Evolutionary conservation across 805 yeast species (phyloP), one percentile per base, ranked within the genome.

Genomic region (Crinitomyces ghanaensis): DNA sequence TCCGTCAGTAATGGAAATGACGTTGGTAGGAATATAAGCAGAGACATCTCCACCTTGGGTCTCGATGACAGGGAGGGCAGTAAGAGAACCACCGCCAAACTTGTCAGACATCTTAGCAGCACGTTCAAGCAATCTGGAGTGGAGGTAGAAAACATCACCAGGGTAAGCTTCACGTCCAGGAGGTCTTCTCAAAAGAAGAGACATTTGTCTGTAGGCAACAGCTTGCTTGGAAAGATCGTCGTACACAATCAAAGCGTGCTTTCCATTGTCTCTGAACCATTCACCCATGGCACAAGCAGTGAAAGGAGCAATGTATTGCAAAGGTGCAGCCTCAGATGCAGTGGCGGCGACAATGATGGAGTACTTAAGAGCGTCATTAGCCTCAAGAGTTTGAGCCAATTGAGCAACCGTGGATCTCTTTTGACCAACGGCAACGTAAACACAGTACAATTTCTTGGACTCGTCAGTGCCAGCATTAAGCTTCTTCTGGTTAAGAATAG

Each of bases 241-340:
- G 70, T 72, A 88, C 77, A 84, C 70, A 66, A 88, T 91, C 70
- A 88, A 72, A 55, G 97, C 93, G 69, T 91, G 97, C 66, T 68
- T 82, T 63, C 95, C 95, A 68, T 88, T 91, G 76, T 91, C 99
- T 77, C 98, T 84, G 93, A 91, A 91, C 98, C 98, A 91, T 74
- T 91, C 99, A 73, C 97, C 95, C 64, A 91, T 86, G 59, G 99
- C 94, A 65, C 94, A 80, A 52, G 86, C 99, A 54, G 98, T 84
- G 95, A 91, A 91, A 65, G 99, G 99, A 73, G 99, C 97, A 64
- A 91, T 71, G 75, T 85, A 91, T 76, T 91, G 99, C 68, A 91
- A 75, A 66, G 98, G 99, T 66, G 99, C 98, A 54, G 98, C 98
- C 75, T 91, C 98, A 45, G 98, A 91, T 53, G 99, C 99, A 57